A percentile compares a stretch with the other conserved stretches of the same genome.
phyloP scores from a whole-genome alignment of 2,329 filamentous ascomycete genomes.

The Emergomyces pasteurianus region DNA sequence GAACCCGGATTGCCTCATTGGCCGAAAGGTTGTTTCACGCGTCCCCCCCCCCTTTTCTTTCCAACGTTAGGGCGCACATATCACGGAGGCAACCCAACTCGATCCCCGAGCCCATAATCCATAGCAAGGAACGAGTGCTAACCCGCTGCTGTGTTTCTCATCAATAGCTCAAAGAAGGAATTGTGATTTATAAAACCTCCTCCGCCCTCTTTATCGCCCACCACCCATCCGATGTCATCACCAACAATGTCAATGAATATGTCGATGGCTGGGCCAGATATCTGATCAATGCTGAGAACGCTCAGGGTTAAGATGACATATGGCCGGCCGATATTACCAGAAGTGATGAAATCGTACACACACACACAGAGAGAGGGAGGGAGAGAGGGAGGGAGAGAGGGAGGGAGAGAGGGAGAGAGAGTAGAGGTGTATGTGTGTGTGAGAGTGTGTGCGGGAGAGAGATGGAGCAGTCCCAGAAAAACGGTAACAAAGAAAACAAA shows the following conservation, averaged over 20 bases:
- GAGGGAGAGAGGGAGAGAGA: too few relatives aligned
- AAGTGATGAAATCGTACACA: neutral
- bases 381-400: neutral
- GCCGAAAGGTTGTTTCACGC: slow-evolving; percentile 1
- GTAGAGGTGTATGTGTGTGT: too few relatives aligned
- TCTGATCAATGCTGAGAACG: neutral
- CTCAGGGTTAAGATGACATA: neutral
- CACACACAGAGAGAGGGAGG: too few relatives aligned
- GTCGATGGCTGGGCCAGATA: neutral
- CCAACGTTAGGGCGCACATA: neutral
- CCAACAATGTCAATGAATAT: neutral
- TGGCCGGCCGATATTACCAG: neutral
- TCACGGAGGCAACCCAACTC: too few relatives aligned
- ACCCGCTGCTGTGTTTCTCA: neutral
- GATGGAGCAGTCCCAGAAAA: neutral
- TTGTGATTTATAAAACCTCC: slow-evolving; percentile 74
- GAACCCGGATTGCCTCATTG: slow-evolving; percentile 43
- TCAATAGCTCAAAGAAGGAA: slow-evolving; percentile 60
- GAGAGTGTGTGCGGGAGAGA: too few relatives aligned
- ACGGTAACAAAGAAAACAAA: neutral
- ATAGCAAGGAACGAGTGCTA: neutral
- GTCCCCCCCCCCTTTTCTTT: neutral
- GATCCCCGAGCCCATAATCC: too few relatives aligned
- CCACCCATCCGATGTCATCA: slow-evolving; percentile 42
- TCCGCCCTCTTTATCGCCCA: slow-evolving; percentile 82